Evolutionary conservation across 495 filamentous ascomycete genomes (phyloP).

Genomic region (Trypethelium eluteriae): DNA sequence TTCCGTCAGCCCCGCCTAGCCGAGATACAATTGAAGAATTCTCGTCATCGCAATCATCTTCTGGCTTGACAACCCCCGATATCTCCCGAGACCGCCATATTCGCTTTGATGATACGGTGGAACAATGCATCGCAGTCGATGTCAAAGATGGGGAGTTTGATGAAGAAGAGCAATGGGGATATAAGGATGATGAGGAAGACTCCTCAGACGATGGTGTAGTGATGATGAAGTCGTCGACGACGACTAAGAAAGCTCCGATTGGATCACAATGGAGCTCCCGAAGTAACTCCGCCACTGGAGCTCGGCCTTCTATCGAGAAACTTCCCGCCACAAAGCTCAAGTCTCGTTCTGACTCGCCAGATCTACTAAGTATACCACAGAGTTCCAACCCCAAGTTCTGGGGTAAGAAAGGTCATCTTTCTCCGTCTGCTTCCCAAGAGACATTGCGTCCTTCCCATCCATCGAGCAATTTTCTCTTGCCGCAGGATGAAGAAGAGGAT

Average conservation of each 20-base stretch:
- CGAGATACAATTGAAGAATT: conserved; percentile 49
- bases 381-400: conserved; percentile 30
- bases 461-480: conserved; percentile 60
- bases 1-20: conserved; percentile 48
- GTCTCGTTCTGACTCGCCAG: conserved; percentile 72
- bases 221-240: conserved; percentile 64
- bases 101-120: conserved; percentile 91
- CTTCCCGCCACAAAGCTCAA: conserved; percentile 89
- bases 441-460: conserved; percentile 64
- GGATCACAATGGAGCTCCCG: conserved; percentile 40
- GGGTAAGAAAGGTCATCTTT: conserved; percentile 39
- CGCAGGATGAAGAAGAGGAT: conserved; percentile 53
- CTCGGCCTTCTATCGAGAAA: conserved; percentile 79
- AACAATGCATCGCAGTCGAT: conserved; percentile 92
- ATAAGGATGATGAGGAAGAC: conserved; percentile 51
- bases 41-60: conserved; percentile 53
- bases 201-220: conserved; percentile 63
- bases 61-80: conserved; percentile 59
- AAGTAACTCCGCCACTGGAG: conserved; percentile 54
- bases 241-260: conserved; percentile 39
- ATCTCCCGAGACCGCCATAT: conserved; percentile 69
- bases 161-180: conserved; percentile 42
- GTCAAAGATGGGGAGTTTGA: conserved; percentile 66
- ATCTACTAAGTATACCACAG: conserved; percentile 38
- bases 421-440: conserved; percentile 69